These are phyloP conservation scores for Auricularia cornea DNA, from an alignment of 768 basidiomycete species.

Conservation along the genomic window DNA sequence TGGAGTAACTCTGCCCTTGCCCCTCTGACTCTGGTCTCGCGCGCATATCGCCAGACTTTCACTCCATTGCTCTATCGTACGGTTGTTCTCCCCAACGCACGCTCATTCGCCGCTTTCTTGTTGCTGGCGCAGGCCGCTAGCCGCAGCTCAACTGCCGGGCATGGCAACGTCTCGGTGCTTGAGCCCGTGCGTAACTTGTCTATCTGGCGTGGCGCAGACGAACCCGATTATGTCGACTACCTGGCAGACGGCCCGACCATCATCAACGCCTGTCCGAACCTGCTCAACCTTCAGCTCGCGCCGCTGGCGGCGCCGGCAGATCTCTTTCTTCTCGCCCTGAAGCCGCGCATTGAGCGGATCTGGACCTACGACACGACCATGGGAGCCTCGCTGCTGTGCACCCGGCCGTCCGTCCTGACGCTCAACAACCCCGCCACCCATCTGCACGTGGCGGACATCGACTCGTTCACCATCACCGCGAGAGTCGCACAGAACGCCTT, in stretches of 20 bases:
- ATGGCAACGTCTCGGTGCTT: not conserved
- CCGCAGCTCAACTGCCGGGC: no score
- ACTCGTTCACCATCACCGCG: no score
- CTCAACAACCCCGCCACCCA: no score
- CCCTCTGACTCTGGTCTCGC: not conserved
- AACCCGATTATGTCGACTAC: not conserved
- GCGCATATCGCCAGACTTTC: not conserved
- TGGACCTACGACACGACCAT: no score
- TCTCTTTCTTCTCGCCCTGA: no score
- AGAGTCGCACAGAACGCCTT: no score
- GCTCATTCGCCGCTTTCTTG: not conserved
- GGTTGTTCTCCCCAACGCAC: not conserved
- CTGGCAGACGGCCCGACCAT: not conserved
- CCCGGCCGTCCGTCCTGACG: no score
- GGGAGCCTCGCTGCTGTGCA: no score
- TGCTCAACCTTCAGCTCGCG: not conserved
- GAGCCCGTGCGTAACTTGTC: not conserved
- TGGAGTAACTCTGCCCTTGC: not conserved
- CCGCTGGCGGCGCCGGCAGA: not conserved
- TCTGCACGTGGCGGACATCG: no score
- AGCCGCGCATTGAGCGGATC: no score
- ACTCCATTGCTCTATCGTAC: not conserved
- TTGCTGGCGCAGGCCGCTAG: not conserved
- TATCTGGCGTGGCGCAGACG: not conserved
- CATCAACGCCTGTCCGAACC: not conserved